Conservation (phyloP, 176 grass and related monocot species). For the Stipa capillata region DNA sequence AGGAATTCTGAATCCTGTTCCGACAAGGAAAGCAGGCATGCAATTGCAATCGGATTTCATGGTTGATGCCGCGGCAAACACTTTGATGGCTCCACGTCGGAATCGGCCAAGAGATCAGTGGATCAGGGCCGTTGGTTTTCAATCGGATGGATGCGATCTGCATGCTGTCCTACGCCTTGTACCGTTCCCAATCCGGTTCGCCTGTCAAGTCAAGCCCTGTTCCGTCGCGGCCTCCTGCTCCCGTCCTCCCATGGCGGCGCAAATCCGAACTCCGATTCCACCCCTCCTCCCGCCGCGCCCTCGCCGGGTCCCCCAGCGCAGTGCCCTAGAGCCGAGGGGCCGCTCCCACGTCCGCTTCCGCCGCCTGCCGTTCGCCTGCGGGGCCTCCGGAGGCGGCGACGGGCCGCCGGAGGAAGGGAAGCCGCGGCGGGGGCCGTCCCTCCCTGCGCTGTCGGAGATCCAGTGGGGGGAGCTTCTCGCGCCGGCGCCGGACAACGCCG, state of each 20-base stretch:
- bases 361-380: background rate
- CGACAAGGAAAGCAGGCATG: too few species aligned
- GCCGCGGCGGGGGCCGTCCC: background rate
- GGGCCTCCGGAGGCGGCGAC: background rate
- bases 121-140: background rate
- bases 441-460: slow-evolving; percentile 29
- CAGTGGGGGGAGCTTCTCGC: slow-evolving; percentile 38
- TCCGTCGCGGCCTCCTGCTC: background rate
- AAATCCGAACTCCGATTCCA: slow-evolving; percentile 14
- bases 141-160: background rate
- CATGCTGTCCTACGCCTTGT: background rate
- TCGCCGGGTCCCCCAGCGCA: background rate
- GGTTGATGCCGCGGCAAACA: too few species aligned
- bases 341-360: background rate
- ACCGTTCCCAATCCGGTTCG: background rate
- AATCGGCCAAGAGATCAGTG: background rate
- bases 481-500: slow-evolving; percentile 31
- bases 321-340: background rate
- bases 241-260: slow-evolving; percentile 14
- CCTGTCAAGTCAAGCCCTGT: too few species aligned
- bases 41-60: too few species aligned
- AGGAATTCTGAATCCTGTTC: too few species aligned
- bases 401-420: slow-evolving; percentile 16
- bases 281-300: background rate
- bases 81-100: too few species aligned